Percentiles rank a stretch among this genome's conserved stretches.
phyloP scores from a whole-genome alignment of 192 early-diverging fungal species.

The Coemansia sp. region DNA sequence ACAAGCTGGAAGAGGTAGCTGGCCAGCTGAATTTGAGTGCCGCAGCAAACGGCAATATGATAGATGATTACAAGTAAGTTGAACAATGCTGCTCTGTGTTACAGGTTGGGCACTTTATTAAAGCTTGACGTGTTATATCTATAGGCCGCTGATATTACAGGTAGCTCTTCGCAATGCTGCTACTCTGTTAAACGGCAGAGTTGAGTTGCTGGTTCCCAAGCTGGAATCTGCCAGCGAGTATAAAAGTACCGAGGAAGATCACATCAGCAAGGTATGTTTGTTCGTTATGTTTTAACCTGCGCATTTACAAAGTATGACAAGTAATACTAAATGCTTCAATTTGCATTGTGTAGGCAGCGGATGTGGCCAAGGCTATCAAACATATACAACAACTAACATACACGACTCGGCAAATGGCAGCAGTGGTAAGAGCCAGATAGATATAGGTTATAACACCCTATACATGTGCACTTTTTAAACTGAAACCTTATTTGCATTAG shows the following conservation, averaged over 20 bases:
- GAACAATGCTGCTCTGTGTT: not conserved
- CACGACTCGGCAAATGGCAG: not conserved
- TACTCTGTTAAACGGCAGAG: slow-evolving; percentile 8
- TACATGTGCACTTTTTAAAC: too few relatives aligned
- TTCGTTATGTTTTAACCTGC: not conserved
- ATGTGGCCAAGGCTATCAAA: slow-evolving; percentile 3
- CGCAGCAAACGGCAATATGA: not conserved
- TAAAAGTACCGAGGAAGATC: too few relatives aligned
- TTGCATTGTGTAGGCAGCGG: slow-evolving; percentile 1
- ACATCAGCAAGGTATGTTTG: slow-evolving; percentile 2
- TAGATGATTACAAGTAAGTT: slow-evolving; percentile 22
- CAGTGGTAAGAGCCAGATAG: slow-evolving; percentile 2
- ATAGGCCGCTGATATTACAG: slow-evolving; percentile 16
- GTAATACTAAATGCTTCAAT: not conserved
- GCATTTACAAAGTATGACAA: not conserved
- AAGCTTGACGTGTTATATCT: not conserved
- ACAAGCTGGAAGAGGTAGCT: slow-evolving; percentile 28
- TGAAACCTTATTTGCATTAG: not conserved
- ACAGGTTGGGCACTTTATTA: not conserved
- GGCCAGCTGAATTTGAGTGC: slow-evolving; percentile 32
- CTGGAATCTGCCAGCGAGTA: not conserved
- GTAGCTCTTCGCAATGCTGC: slow-evolving; percentile 18
- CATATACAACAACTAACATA: not conserved
- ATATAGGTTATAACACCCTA: not conserved
- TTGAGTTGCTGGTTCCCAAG: not conserved